Conservation (phyloP, 2,329 filamentous ascomycete species). For the Hymenoscyphus fructigenus region DNA sequence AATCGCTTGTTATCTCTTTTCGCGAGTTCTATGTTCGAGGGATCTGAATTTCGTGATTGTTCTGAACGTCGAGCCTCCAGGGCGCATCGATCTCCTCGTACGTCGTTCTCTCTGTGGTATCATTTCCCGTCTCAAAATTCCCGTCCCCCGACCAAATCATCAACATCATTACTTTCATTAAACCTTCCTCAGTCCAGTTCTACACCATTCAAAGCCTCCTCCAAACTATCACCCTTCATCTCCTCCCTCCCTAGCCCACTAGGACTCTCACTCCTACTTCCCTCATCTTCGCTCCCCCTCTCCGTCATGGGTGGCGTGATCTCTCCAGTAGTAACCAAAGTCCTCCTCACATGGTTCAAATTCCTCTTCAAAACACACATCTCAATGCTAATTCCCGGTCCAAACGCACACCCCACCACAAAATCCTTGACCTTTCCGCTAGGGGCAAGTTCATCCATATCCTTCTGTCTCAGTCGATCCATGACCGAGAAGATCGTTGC, state of each 20-base stretch:
- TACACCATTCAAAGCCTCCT: constrained; percentile 34
- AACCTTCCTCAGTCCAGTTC: constrained; percentile 31
- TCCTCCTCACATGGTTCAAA: constrained; percentile 30
- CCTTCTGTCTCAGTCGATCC: constrained; percentile 56
- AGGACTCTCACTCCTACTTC: constrained; percentile 29
- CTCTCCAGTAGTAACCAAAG: constrained; percentile 26
- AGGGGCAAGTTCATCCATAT: constrained; percentile 58
- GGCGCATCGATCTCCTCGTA: neutral
- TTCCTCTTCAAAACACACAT: constrained; percentile 61
- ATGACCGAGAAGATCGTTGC: constrained; percentile 69
- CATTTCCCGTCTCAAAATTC: neutral
- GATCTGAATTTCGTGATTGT: too few relatives aligned
- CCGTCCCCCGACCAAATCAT: neutral
- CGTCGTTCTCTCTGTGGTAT: neutral
- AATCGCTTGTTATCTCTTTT: too few relatives aligned
- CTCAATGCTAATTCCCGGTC: constrained; percentile 67
- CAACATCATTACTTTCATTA: neutral
- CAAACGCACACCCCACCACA: constrained; percentile 68
- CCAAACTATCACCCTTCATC: constrained; percentile 28
- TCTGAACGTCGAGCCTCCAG: neutral
- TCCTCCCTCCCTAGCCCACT: constrained; percentile 20
- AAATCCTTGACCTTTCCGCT: constrained; percentile 53
- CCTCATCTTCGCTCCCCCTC: constrained; percentile 26
- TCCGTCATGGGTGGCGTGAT: constrained; percentile 36
- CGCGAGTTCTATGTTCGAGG: too few relatives aligned